Conservation (phyloP, 768 basidiomycete genomes). For the Tylopilus balloui region DNA sequence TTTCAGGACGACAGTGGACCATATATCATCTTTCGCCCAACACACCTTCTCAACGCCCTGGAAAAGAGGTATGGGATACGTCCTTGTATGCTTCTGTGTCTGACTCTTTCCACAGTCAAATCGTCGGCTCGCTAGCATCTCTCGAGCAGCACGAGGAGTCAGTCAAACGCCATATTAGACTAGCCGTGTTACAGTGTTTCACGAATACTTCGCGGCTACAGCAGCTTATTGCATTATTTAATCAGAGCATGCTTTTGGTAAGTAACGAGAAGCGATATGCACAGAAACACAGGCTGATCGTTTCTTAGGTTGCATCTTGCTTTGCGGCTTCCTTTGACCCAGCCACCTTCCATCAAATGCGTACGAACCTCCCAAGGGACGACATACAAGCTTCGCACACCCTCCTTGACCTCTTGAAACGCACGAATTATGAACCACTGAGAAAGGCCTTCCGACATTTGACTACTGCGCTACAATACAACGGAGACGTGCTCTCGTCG, state of each 20-base stretch:
- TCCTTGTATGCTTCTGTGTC: not conserved
- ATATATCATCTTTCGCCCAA: conserved; percentile 43
- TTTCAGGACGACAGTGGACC: conserved; percentile 32
- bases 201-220: conserved; percentile 36
- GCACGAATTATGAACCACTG: conserved; percentile 34
- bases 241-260: conserved; percentile 41
- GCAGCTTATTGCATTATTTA: conserved; percentile 40
- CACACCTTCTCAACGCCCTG: conserved; percentile 36
- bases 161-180: conserved; percentile 36
- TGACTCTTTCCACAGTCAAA: conserved; percentile 35
- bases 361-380: not conserved
- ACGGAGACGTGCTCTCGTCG: conserved; percentile 12
- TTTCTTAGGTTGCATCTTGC: conserved; percentile 36
- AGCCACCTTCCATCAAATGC: conserved; percentile 15
- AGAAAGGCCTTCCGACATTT: conserved; percentile 33
- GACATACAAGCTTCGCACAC: conserved; percentile 19
- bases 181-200: conserved; percentile 39
- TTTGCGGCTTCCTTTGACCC: conserved; percentile 40
- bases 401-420: conserved; percentile 31
- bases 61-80: conserved; percentile 36
- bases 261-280: conserved; percentile 11
- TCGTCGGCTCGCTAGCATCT: conserved; percentile 36
- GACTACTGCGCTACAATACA: conserved; percentile 20
- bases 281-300: conserved; percentile 3
- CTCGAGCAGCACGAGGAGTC: conserved; percentile 37